Percentiles rank a stretch among this genome's conserved stretches.
Conservation (phyloP, 202 grass and related monocot genomes). For the Dendrocalamus latiflorus region DNA sequence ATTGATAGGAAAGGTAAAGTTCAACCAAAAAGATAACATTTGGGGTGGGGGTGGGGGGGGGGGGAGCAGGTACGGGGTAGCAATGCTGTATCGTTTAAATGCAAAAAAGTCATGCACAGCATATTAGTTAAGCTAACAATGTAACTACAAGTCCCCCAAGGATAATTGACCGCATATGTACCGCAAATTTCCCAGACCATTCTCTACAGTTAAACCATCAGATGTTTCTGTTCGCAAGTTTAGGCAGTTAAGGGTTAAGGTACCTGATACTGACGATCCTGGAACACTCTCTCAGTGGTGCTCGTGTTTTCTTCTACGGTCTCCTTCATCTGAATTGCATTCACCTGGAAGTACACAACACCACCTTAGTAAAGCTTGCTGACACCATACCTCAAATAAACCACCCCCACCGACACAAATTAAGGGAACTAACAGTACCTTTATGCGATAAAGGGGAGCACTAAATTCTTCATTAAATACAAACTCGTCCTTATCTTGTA, state of each 20-base stretch:
- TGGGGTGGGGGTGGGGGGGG: too few relatives aligned
- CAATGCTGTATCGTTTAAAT: neutral
- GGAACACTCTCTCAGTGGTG: slow-evolving; percentile 96
- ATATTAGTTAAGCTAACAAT: slow-evolving; percentile 6
- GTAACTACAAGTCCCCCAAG: neutral
- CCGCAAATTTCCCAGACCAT: neutral
- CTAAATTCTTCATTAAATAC: slow-evolving; percentile 92
- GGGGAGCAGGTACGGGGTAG: too few relatives aligned
- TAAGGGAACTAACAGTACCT: slow-evolving; percentile 44
- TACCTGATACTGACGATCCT: slow-evolving; percentile 98
- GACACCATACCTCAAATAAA: neutral
- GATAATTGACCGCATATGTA: neutral
- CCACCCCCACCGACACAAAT: neutral
- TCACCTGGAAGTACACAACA: slow-evolving; percentile 57
- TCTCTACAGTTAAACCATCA: too few relatives aligned
- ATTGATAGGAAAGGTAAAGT: too few relatives aligned
- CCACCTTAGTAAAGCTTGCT: slow-evolving; percentile 6
- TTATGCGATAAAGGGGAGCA: slow-evolving; percentile 95
- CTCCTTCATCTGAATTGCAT: slow-evolving; percentile 99
- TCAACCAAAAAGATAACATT: too few relatives aligned
- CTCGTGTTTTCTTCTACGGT: slow-evolving; percentile 99
- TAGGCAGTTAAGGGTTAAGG: too few relatives aligned
- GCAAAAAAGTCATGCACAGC: neutral
- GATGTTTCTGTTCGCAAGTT: too few relatives aligned
- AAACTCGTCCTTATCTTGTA: slow-evolving; percentile 87